A percentile compares a stretch with the other conserved stretches of the same genome.
These are phyloP conservation scores for Penicillium sp. DNA, from an alignment of 2,329 filamentous ascomycete genomes.

Conservation along the genomic window DNA sequence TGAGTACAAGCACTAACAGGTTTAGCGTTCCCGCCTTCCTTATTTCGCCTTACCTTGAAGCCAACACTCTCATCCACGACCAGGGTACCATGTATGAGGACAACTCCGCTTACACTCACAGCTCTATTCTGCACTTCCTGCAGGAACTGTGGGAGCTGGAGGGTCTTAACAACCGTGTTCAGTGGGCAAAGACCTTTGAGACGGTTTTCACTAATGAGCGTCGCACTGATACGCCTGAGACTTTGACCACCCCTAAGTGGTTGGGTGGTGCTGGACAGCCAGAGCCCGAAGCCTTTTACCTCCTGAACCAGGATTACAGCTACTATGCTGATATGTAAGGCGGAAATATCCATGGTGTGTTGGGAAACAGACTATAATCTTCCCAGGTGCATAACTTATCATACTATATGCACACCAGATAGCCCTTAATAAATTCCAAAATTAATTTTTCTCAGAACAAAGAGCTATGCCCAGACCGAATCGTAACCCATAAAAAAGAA, in stretches of 20 bases:
- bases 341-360: too few relatives aligned
- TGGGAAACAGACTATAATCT: too few relatives aligned
- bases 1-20: not conserved
- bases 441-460: not conserved
- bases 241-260: slow-evolving; percentile 37
- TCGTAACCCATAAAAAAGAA: not conserved
- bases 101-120: slow-evolving; percentile 42
- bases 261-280: slow-evolving; percentile 32
- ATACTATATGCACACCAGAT: not conserved
- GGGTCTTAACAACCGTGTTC: slow-evolving; percentile 43
- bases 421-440: too few relatives aligned
- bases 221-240: slow-evolving; percentile 29
- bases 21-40: slow-evolving; percentile 38
- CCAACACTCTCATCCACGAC: slow-evolving; percentile 39
- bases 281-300: slow-evolving; percentile 34
- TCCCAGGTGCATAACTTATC: not conserved
- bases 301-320: slow-evolving; percentile 34
- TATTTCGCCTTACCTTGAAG: slow-evolving; percentile 36
- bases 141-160: slow-evolving; percentile 43
- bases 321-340: slow-evolving; percentile 21
- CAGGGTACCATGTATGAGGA: slow-evolving; percentile 38
- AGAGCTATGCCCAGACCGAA: not conserved
- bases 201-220: slow-evolving; percentile 28
- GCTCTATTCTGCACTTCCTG: slow-evolving; percentile 42
- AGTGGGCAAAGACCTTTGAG: slow-evolving; percentile 46